phyloP scores from a whole-genome alignment of 176 grass and related monocot genomes.

The Ensete ventricosum region DNA sequence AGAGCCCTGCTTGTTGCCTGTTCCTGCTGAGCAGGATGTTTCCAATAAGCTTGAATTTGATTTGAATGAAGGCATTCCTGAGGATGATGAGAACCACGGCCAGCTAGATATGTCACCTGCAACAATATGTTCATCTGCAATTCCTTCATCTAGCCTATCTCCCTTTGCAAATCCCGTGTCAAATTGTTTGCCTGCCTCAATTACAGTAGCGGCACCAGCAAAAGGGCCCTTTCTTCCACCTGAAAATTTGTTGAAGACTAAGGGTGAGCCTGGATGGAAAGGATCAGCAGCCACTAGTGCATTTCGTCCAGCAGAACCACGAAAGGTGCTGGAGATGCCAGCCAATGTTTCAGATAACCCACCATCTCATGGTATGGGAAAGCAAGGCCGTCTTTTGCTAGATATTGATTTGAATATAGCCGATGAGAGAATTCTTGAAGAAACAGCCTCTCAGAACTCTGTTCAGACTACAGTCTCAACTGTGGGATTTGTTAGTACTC shows the following conservation, averaged over 20 bases:
- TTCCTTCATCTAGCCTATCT: constrained; percentile 24
- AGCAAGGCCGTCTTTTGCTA: constrained; percentile 30
- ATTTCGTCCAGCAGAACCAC: constrained; percentile 60
- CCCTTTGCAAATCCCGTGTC: constrained; percentile 32
- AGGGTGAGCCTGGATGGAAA: constrained; percentile 71
- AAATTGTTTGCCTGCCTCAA: constrained; percentile 33
- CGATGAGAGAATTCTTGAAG: constrained; percentile 54
- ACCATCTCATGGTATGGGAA: constrained; percentile 31
- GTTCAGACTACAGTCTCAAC: constrained; percentile 46
- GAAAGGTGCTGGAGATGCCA: constrained; percentile 52
- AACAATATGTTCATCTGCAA: constrained; percentile 28
- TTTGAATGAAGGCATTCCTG: constrained; percentile 65
- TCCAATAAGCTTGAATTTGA: constrained; percentile 66
- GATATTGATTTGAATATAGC: constrained; percentile 81
- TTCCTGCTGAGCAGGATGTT: constrained; percentile 29
- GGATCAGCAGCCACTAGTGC: constrained; percentile 81
- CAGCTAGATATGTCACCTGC: constrained; percentile 32
- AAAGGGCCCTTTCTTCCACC: constrained; percentile 68
- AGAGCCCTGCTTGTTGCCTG: constrained; percentile 27
- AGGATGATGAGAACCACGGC: constrained; percentile 42
- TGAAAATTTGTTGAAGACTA: constrained; percentile 50
- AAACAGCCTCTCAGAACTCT: constrained; percentile 36
- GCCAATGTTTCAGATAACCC: constrained; percentile 23
- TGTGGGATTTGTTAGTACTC: constrained; percentile 26
- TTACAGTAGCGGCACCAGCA: constrained; percentile 58